Base-by-base conservation (phyloP, 495 filamentous ascomycete genomes). In the Recurvomyces mirabilis region DNA sequence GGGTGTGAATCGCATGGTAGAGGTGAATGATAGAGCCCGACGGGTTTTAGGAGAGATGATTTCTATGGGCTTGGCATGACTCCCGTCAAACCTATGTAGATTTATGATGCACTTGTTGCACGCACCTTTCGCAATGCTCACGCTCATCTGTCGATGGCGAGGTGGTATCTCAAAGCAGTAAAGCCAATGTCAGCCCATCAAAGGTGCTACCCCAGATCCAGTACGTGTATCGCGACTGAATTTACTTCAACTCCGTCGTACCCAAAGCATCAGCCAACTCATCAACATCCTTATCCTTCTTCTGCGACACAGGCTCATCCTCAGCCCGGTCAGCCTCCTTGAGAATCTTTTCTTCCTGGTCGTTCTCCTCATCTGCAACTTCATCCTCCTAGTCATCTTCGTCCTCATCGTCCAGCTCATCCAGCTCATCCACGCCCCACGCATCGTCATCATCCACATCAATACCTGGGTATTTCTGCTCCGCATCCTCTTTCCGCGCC, bases 361-460 rank as follows among this genome's bases (percentile, higher is more conserved):
- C 65, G 4, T 72, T 70, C 46, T 59, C 59, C 7, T 77, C 75
- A 34, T 79, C 78, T 10, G 82, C 77, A 9, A 73, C 73, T 31
- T 55, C 62, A 7, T 65, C 62, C n/a, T 62, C 78, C 21, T 83
- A 81, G 17, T 85, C 82, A 5, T 82, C 74, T 1, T 80, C 72
- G 32, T 60, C 64, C n/a, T 77, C 75, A 35, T 83, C 79, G 56
- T 88, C 84, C 5, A 91, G 71, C 53, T 91, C 85, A 56, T 81
- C 81, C 37, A 93, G 69, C 55, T 83, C 82, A 60, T 93, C 87
- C 20, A 93, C 49, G 26, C 87, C 87, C 87, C 86, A 93, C 12
- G 57, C 57, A 12, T 69, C 56, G 18, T 77, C 60, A n/a, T 62
- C 59, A 13, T 68, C 56, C 20, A 77, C 60, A 19, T 79, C 58